These are phyloP conservation scores for Cyclotella sp. DNA, from an alignment of 108 stramenopile species.

Conservation along the genomic window DNA sequence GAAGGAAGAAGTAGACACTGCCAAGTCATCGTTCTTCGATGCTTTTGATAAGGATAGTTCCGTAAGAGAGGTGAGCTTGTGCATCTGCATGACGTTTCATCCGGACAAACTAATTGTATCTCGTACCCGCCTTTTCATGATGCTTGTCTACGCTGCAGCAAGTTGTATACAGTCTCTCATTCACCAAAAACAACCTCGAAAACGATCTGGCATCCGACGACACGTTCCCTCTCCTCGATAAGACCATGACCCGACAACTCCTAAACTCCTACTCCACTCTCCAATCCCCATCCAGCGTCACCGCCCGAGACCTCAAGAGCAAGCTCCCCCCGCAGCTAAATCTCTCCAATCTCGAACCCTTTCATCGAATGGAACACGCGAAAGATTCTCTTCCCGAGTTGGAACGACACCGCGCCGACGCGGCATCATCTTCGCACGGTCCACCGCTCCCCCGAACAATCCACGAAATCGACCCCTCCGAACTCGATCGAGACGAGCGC, in stretches of 20 bases:
- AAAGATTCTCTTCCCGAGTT: conserved; percentile 14
- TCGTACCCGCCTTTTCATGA: not conserved
- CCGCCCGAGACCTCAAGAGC: conserved; percentile 19
- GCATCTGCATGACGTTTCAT: not conserved
- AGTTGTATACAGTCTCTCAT: conserved; percentile 33
- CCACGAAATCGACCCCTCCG: conserved; percentile 22
- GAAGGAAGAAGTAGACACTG: not conserved
- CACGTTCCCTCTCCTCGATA: conserved; percentile 31
- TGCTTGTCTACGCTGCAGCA: not conserved
- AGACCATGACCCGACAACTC: conserved; percentile 35
- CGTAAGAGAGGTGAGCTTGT: conserved; percentile 4
- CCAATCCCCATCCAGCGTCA: conserved; percentile 5
- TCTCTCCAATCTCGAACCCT: conserved; percentile 18
- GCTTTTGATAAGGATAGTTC: conserved; percentile 2
- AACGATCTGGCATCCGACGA: conserved; percentile 42
- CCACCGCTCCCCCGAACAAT: conserved; percentile 31
- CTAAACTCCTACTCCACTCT: conserved; percentile 23
- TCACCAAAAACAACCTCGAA: conserved; percentile 25
- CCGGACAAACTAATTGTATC: not conserved
- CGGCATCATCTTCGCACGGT: not conserved
- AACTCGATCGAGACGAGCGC: conserved; percentile 38
- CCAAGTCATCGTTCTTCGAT: conserved; percentile 1
- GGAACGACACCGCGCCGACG: not conserved
- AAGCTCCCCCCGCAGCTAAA: conserved; percentile 34
- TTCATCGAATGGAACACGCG: not conserved